These are phyloP conservation scores for Pichia sp. DNA, from an alignment of 1,139 yeast species.

Conservation along the genomic window DNA sequence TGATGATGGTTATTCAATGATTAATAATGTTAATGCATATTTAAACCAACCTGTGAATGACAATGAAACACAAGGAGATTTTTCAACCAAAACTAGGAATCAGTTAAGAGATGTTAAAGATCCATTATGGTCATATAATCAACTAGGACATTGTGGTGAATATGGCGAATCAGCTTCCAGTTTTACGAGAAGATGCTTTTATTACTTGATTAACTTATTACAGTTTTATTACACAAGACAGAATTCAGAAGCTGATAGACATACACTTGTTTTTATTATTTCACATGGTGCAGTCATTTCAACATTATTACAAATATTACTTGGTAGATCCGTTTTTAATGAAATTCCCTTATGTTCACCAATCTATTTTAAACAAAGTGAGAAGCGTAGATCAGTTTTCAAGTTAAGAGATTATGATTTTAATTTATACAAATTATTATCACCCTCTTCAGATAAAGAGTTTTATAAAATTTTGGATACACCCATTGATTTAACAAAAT, in stretches of 20 bases:
- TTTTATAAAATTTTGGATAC: conserved; percentile 21
- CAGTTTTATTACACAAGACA: conserved; percentile 32
- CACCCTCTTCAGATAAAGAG: conserved; percentile 22
- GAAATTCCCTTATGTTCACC: conserved; percentile 31
- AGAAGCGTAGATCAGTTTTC: conserved; percentile 21
- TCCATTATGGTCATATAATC: conserved; percentile 27
- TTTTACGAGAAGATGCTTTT: conserved; percentile 37
- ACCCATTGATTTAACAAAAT: conserved; percentile 24
- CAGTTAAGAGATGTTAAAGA: conserved; percentile 22
- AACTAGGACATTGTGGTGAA: conserved; percentile 31
- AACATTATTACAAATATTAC: conserved; percentile 26
- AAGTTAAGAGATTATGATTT: conserved; percentile 29
- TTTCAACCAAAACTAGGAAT: conserved; percentile 12
- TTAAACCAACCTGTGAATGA: conserved; percentile 15
- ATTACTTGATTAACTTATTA: conserved; percentile 38
- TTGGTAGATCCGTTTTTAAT: conserved; percentile 27
- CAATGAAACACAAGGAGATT: conserved; percentile 1
- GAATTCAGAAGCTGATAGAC: conserved; percentile 20
- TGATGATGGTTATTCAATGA: conserved; percentile 35
- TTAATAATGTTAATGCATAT: conserved; percentile 33
- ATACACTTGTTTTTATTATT: conserved; percentile 24
- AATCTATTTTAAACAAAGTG: conserved; percentile 26
- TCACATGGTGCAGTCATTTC: conserved; percentile 33
- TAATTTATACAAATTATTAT: conserved; percentile 23
- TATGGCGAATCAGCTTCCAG: conserved; percentile 29